Percentiles rank a stretch among this genome's conserved stretches.
phyloP scores from a whole-genome alignment of 805 yeast species.

The Myxozyma udenii region DNA sequence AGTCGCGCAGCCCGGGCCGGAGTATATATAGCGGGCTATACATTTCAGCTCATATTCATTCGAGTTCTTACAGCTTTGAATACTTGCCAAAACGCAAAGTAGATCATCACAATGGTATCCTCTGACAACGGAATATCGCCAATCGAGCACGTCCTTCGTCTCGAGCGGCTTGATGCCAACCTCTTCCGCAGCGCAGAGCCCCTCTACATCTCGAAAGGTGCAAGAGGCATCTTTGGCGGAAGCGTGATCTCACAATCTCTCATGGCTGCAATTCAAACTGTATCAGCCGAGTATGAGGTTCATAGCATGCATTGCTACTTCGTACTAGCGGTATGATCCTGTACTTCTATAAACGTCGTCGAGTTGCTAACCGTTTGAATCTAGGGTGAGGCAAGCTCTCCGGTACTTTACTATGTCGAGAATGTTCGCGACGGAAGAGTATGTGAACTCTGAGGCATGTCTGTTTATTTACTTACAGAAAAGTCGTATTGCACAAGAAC shows the following conservation, averaged over 20 bases:
- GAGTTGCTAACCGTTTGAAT: neutral
- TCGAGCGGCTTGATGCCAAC: conserved; percentile 30
- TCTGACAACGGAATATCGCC: conserved; percentile 13
- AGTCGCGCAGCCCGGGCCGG: no score
- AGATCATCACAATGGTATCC: no score
- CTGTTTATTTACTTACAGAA: no score
- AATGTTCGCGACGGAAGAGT: conserved; percentile 51
- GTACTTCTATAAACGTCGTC: neutral
- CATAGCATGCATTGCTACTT: conserved; percentile 34
- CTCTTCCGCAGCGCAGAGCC: conserved; percentile 26
- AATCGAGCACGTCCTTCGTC: conserved; percentile 26
- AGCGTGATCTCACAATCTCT: conserved; percentile 31
- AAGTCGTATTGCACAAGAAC: conserved; percentile 50
- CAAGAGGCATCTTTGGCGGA: conserved; percentile 34
- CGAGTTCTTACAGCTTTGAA: no score
- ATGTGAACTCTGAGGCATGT: neutral
- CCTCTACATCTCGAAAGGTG: conserved; percentile 24
- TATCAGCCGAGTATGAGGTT: conserved; percentile 18
- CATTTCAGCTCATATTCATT: no score
- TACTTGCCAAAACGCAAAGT: neutral
- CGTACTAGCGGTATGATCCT: conserved; percentile 25
- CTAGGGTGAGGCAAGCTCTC: conserved; percentile 34
- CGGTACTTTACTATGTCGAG: conserved; percentile 54
- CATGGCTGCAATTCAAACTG: conserved; percentile 31
- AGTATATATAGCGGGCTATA: no score